Evolutionary conservation across 2,329 filamentous ascomycete genomes (phyloP), one percentile per base, ranked within the genome.

Genomic region (Trichoderma citrinoviride): DNA sequence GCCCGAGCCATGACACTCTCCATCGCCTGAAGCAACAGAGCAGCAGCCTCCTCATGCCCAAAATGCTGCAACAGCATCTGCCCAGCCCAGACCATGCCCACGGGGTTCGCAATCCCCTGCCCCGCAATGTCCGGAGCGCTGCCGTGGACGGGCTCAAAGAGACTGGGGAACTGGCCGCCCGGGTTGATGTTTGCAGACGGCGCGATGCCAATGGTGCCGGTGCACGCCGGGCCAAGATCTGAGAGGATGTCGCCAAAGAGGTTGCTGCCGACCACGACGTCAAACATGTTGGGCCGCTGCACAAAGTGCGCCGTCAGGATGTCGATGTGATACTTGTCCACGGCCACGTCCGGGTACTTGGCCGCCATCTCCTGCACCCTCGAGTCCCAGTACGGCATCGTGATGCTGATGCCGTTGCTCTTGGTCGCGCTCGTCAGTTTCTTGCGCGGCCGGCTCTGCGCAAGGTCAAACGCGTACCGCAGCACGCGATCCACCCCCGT

Each of bases 71-170:
- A 21, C 70, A 87, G 71, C 84, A 87, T 86, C 72, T 86, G 84
- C 0, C 80, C 79, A 1, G 82, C 83, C 84, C 85, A 87, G 71
- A 87, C 85, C 0, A 84, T 85, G 0, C 1, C 60, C 40, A 62
- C 60, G 7, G 90, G 90, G 76, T 92, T 92, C 63, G 90, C 88
- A 53, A 90, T 83, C n/a, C 87, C 88, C 75, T 89, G 83, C 58
- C 89, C 89, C 8, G 85, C 85, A 67, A 92, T 92, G 71, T 92
- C 90, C 15, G 89, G 89, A 5, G 90, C 90, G 52, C 72, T 85
- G 82, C 88, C 90, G 73, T 92, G 90, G 60, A 92, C 90, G 4
- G 85, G 85, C 74, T 87, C 85, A 66, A 87, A 87, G 77, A 87
- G 82, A 37, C 80, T 83, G 65, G 85, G 70, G 71, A 84, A 74